These are phyloP conservation scores for Aegilops longissima DNA, from an alignment of 176 grass and related monocot genomes.

Conservation along the genomic window DNA sequence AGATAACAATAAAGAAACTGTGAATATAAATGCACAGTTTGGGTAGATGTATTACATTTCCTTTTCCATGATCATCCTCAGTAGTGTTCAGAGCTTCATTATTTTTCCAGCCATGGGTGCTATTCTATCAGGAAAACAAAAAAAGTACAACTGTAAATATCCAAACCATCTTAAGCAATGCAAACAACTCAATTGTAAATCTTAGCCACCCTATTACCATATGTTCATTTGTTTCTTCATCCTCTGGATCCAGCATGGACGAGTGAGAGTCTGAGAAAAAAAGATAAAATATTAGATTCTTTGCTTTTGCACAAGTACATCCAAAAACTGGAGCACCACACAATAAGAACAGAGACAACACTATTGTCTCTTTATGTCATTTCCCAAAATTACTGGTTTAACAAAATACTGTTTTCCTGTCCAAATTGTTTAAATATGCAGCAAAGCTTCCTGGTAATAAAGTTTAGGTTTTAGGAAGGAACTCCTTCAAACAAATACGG, in stretches of 20 bases:
- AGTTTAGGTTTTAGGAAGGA: background rate
- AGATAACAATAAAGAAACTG: constrained; percentile 14
- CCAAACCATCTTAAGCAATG: background rate
- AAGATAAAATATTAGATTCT: constrained; percentile 7
- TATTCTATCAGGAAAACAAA: constrained; percentile 65
- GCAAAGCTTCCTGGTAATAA: constrained; percentile 11
- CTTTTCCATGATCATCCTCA: constrained; percentile 33
- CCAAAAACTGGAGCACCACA: background rate
- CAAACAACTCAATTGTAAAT: constrained; percentile 19
- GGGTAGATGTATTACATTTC: constrained; percentile 68
- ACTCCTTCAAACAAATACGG: background rate
- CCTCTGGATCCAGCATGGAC: constrained; percentile 46
- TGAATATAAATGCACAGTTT: background rate
- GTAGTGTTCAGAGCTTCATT: constrained; percentile 46
- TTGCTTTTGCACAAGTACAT: constrained; percentile 18
- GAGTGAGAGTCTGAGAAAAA: constrained; percentile 41
- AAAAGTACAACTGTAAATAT: background rate
- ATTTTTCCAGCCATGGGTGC: constrained; percentile 43
- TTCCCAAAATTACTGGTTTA: background rate
- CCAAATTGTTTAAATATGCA: constrained; percentile 16
- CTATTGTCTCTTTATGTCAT: background rate
- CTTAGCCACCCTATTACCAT: constrained; percentile 45
- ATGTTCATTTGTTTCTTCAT: constrained; percentile 51
- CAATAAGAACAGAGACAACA: background rate
- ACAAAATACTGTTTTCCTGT: background rate